A percentile compares a stretch with the other conserved stretches of the same genome.
These are phyloP conservation scores for Phytopythium ostracodes DNA, from an alignment of 352 stramenopile genomes.

Conservation along the genomic window DNA sequence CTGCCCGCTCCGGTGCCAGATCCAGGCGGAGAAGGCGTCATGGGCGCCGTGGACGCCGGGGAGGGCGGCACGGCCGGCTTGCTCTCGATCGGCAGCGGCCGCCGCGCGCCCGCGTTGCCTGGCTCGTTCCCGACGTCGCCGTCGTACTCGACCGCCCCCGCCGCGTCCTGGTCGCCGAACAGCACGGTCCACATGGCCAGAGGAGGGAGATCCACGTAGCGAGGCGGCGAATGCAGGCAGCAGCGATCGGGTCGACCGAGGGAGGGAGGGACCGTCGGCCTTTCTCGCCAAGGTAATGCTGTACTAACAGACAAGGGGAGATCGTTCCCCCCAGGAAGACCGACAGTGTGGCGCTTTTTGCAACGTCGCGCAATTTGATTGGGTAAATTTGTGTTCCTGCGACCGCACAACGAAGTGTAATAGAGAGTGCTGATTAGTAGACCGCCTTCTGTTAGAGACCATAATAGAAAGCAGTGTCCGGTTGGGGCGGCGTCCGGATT, in stretches of 20 bases:
- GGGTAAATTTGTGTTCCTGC: background rate
- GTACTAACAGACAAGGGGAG: no score
- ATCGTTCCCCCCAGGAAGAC: background rate
- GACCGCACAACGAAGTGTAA: background rate
- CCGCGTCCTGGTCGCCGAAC: slow-evolving; percentile 47
- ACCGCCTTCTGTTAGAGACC: background rate
- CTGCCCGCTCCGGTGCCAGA: background rate
- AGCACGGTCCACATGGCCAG: slow-evolving; percentile 50
- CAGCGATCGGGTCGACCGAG: no score
- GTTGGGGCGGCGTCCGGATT: background rate
- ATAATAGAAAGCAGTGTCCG: background rate
- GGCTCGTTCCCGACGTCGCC: background rate
- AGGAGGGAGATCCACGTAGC: background rate
- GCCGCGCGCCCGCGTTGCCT: background rate
- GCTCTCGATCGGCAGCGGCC: slow-evolving; percentile 3
- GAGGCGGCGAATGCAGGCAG: background rate
- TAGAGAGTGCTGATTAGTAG: background rate
- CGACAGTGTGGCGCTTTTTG: background rate
- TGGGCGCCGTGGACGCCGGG: slow-evolving; percentile 19
- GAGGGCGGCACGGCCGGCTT: slow-evolving; percentile 14
- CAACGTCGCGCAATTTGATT: slow-evolving; percentile 1
- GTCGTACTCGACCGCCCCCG: background rate
- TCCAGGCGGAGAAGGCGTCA: slow-evolving; percentile 27
- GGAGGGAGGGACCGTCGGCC: background rate
- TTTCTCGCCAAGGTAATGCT: slow-evolving; percentile 3